Evolutionary conservation across 2,329 filamentous ascomycete species (phyloP).

Genomic region (Colletotrichum musae): DNA sequence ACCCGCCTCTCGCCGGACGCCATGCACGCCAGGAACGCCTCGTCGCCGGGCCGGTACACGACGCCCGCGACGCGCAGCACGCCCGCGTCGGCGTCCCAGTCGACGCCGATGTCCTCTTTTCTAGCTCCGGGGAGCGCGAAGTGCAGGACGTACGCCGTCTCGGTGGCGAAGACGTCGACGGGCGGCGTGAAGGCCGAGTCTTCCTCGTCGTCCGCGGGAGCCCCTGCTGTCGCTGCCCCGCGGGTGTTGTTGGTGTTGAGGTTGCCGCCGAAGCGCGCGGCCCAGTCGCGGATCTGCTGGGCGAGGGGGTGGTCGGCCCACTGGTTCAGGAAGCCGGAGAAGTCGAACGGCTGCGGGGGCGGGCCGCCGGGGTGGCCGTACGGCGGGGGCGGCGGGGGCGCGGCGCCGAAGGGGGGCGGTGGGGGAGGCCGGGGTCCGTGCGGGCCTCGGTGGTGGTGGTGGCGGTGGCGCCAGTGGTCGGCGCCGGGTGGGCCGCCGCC

Average conservation of each 20-base stretch:
- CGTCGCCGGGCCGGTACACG: constrained; percentile 79
- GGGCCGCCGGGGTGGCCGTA: constrained; percentile 40
- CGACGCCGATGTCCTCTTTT: constrained; percentile 83
- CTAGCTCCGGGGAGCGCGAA: constrained; percentile 83
- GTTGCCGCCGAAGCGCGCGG: constrained; percentile 38
- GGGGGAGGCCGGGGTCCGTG: constrained; percentile 44
- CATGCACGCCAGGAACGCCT: constrained; percentile 76
- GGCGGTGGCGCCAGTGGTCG: constrained; percentile 29
- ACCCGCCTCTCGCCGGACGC: constrained; percentile 77
- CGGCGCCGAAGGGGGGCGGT: constrained; percentile 46
- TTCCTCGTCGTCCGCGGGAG: constrained; percentile 41
- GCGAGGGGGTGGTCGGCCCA: constrained; percentile 60
- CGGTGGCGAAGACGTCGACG: constrained; percentile 82
- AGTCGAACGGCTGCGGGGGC: constrained; percentile 49
- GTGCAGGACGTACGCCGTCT: constrained; percentile 77
- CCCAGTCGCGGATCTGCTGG: constrained; percentile 57
- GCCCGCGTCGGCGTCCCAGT: constrained; percentile 80
- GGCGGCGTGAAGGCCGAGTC: constrained; percentile 71
- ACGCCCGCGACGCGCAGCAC: constrained; percentile 79
- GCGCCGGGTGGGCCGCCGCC: constrained; percentile 28
- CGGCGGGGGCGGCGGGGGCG: constrained; percentile 40
- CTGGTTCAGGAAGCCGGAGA: constrained; percentile 54
- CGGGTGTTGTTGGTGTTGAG: constrained; percentile 38
- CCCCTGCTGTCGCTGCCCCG: constrained; percentile 32
- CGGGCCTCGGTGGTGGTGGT: constrained; percentile 39